Conservation (phyloP, 2,329 filamentous ascomycete species). For the Meredithiella fracta region DNA sequence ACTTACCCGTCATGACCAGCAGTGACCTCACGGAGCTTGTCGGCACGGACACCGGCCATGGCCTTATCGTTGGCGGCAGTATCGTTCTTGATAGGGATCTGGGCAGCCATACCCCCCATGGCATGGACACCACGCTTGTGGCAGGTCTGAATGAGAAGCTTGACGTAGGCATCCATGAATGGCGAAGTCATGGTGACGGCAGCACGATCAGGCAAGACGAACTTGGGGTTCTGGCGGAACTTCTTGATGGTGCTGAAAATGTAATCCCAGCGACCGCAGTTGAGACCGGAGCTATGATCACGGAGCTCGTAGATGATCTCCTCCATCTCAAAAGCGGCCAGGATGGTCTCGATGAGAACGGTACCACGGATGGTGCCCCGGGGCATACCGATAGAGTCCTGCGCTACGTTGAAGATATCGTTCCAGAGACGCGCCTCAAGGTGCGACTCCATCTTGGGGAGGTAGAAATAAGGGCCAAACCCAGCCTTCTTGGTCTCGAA, state of each 20-base stretch:
- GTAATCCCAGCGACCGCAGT: constrained; percentile 99
- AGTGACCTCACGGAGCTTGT: constrained; percentile 90
- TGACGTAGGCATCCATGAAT: constrained; percentile 96
- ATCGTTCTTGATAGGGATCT: constrained; percentile 97
- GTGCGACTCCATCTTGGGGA: constrained; percentile 96
- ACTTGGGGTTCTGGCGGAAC: constrained; percentile 86
- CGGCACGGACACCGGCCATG: constrained; percentile 81
- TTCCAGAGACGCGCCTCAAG: constrained; percentile 97
- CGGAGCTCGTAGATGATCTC: constrained; percentile 99
- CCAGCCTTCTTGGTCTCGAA: constrained; percentile 71
- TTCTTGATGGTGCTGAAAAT: constrained; percentile 99
- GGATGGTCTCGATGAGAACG: constrained; percentile 93
- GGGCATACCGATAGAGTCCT: constrained; percentile 80
- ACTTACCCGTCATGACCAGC: constrained; percentile 68
- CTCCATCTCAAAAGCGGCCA: constrained; percentile 98
- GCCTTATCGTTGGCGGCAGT: constrained; percentile 78
- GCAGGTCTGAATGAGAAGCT: constrained; percentile 95
- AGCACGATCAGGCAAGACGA: constrained; percentile 81
- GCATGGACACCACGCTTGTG: constrained; percentile 94
- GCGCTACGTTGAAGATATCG: constrained; percentile 87
- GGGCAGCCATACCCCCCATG: constrained; percentile 97
- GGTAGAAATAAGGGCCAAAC: constrained; percentile 89
- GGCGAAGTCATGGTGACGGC: constrained; percentile 94
- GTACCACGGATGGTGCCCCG: constrained; percentile 89
- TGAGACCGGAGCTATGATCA: constrained; percentile 88